Evolutionary conservation across 345 rosid genomes (phyloP).

Genomic region (Hibiscus tridactylites): DNA sequence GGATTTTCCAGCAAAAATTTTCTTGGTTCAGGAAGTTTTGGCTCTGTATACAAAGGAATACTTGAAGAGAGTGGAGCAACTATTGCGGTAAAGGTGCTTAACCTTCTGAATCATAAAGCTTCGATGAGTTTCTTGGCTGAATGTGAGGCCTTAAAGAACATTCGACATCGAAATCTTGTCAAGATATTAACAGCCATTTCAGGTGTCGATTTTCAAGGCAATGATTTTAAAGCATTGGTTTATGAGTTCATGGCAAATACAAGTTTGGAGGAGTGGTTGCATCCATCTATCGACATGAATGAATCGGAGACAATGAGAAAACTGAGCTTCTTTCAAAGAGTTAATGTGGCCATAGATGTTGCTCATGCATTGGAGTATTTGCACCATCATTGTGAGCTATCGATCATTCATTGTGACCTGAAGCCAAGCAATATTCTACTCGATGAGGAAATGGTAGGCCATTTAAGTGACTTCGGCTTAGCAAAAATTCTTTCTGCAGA

Average conservation of each 20-base stretch:
- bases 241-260: conserved; percentile 9
- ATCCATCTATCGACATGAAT: not conserved
- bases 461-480: conserved; percentile 3
- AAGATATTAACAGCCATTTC: conserved; percentile 15
- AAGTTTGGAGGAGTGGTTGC: conserved; percentile 12
- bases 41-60: not conserved
- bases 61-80: not conserved
- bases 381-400: not conserved
- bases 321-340: not conserved
- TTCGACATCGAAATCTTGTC: conserved; percentile 38
- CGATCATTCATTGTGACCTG: conserved; percentile 13
- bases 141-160: conserved; percentile 18
- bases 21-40: not conserved
- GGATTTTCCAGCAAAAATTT: not conserved
- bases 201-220: not conserved
- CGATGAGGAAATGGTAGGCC: not conserved
- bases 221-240: conserved; percentile 6
- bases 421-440: conserved; percentile 15
- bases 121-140: conserved; percentile 11
- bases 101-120: conserved; percentile 29
- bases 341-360: not conserved
- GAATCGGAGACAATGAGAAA: not conserved
- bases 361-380: conserved; percentile 15
- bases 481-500: not conserved
- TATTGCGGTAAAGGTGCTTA: conserved; percentile 30